Percentiles rank a stretch among this genome's conserved stretches.
Evolutionary conservation across 2,329 filamentous ascomycete species (phyloP).

Genomic region (Epichloe amarillans): DNA sequence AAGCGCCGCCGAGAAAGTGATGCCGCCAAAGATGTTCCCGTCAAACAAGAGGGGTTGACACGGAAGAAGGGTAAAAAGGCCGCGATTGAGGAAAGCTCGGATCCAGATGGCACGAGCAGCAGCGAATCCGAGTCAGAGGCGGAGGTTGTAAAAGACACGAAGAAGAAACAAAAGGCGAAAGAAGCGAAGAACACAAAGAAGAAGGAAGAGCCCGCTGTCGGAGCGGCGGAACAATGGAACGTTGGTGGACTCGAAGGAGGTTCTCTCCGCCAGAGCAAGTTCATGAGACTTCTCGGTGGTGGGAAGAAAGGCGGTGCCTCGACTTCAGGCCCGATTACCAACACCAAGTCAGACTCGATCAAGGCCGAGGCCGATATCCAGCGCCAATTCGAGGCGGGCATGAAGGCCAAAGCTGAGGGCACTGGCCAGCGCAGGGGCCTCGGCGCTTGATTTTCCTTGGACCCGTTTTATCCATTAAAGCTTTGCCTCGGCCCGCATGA

Average conservation of each 20-base stretch:
- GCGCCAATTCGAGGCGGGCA: constrained; percentile 42
- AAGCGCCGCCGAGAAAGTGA: constrained; percentile 16
- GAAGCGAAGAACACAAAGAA: constrained; percentile 9
- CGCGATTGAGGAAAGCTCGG: not conserved
- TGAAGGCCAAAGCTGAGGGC: constrained; percentile 41
- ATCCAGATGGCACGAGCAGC: not conserved
- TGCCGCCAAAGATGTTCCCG: constrained; percentile 13
- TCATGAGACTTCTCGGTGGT: constrained; percentile 41
- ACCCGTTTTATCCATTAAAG: not conserved
- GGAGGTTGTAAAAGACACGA: constrained; percentile 1
- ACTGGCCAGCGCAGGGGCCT: constrained; percentile 37
- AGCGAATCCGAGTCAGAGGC: not conserved
- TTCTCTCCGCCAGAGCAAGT: constrained; percentile 38
- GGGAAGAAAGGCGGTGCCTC: constrained; percentile 31
- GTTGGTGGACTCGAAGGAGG: constrained; percentile 38
- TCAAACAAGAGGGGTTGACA: not conserved
- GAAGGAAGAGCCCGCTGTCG: constrained; percentile 10
- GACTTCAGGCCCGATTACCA: constrained; percentile 7
- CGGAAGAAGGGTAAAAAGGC: constrained; percentile 1
- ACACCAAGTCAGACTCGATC: constrained; percentile 20
- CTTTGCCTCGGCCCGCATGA: too few species aligned
- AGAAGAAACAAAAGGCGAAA: constrained; percentile 11
- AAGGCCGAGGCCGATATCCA: constrained; percentile 40
- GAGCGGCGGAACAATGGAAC: constrained; percentile 35
- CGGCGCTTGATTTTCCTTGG: constrained; percentile 27